Conservation (phyloP, 2,329 filamentous ascomycete species). For the Dactylellina cionopaga region DNA sequence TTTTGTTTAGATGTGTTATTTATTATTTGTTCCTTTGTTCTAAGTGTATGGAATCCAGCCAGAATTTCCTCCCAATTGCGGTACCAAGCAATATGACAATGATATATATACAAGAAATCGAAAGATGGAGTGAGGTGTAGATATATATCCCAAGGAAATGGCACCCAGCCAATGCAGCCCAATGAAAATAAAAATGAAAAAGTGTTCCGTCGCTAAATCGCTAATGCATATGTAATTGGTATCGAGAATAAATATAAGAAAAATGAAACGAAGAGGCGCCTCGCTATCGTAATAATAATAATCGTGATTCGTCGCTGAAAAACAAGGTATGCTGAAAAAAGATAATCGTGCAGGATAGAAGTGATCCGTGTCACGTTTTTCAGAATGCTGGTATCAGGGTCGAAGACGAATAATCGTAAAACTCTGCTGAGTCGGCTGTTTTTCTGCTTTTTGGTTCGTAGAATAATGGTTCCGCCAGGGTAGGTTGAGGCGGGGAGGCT, state of each 20-base stretch:
- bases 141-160: too few species aligned
- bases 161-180: too few species aligned
- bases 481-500: slow-evolving; percentile 56
- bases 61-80: too few species aligned
- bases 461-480: slow-evolving; percentile 45
- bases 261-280: slow-evolving; percentile 20
- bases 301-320: slow-evolving; percentile 50
- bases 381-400: slow-evolving; percentile 43
- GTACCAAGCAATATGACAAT: too few species aligned
- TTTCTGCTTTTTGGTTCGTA: slow-evolving; percentile 40
- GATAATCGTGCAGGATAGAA: too few species aligned
- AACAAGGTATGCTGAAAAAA: neutral
- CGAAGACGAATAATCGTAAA: slow-evolving; percentile 41
- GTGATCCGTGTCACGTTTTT: neutral
- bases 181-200: neutral
- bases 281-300: slow-evolving; percentile 43
- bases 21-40: too few species aligned
- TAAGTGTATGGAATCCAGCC: too few species aligned
- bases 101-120: too few species aligned
- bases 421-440: neutral
- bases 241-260: slow-evolving; percentile 13
- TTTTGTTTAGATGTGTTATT: too few species aligned
- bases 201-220: slow-evolving; percentile 18
- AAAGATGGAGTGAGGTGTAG: too few species aligned
- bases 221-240: slow-evolving; percentile 20